Percentiles rank a stretch among this genome's conserved stretches.
Evolutionary conservation across 2,329 filamentous ascomycete species (phyloP).

Genomic region (Colletotrichum cuscutae): DNA sequence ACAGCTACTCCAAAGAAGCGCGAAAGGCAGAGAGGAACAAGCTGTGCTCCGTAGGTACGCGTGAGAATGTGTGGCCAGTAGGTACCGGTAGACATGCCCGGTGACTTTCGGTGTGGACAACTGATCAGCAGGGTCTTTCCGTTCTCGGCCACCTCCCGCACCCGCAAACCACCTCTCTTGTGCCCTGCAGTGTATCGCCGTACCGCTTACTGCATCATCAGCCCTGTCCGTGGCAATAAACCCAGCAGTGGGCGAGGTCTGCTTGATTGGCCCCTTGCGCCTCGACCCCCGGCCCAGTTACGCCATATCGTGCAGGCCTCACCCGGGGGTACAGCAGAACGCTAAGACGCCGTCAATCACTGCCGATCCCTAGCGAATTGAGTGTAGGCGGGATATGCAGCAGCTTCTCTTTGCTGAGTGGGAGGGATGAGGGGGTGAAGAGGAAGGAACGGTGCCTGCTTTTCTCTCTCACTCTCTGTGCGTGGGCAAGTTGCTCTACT

Average conservation of each 20-base stretch:
- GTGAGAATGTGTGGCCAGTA: slow-evolving; percentile 17
- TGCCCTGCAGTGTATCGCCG: slow-evolving; percentile 14
- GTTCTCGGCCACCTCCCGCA: slow-evolving; percentile 19
- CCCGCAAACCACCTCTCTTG: not conserved
- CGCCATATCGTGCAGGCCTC: slow-evolving; percentile 32
- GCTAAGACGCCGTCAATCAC: slow-evolving; percentile 35
- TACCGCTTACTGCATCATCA: slow-evolving; percentile 33
- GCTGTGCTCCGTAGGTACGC: too few species aligned
- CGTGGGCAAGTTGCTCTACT: not conserved
- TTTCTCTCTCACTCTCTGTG: not conserved
- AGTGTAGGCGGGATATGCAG: slow-evolving; percentile 19
- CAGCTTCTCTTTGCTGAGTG: slow-evolving; percentile 15
- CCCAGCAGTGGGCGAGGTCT: not conserved
- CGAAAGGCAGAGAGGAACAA: not conserved
- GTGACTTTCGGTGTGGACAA: slow-evolving; percentile 32
- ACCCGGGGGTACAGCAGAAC: slow-evolving; percentile 3
- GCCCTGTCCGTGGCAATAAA: slow-evolving; percentile 32
- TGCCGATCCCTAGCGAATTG: slow-evolving; percentile 32
- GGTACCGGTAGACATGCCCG: slow-evolving; percentile 18
- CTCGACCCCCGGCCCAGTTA: slow-evolving; percentile 29
- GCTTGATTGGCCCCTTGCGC: not conserved
- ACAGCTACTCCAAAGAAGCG: not conserved
- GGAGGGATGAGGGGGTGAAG: slow-evolving; percentile 14
- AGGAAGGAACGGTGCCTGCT: slow-evolving; percentile 1
- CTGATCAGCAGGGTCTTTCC: slow-evolving; percentile 37